These are phyloP conservation scores for Wickerhamomyces hampshirensis DNA, from an alignment of 805 yeast genomes.

Conservation along the genomic window DNA sequence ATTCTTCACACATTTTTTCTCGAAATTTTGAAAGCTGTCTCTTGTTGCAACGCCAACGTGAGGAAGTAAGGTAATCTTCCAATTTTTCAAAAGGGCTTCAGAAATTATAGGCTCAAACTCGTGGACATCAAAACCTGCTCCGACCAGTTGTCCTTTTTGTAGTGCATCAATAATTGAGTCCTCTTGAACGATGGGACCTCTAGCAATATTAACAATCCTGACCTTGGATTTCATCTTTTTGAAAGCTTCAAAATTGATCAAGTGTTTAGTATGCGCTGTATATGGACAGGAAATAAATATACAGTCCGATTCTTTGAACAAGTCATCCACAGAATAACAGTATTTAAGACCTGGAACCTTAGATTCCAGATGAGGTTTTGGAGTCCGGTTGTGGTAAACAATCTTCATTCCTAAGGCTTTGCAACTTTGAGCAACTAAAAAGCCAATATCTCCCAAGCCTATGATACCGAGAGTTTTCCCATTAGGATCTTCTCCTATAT, in stretches of 20 bases:
- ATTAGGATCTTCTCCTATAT: constrained; percentile 35
- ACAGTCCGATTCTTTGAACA: constrained; percentile 26
- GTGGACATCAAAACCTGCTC: constrained; percentile 40
- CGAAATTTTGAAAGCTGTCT: constrained; percentile 34
- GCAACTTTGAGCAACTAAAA: constrained; percentile 37
- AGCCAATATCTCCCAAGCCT: constrained; percentile 46
- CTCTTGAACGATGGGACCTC: constrained; percentile 38
- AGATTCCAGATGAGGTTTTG: constrained; percentile 27
- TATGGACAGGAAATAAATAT: constrained; percentile 36
- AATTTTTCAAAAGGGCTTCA: constrained; percentile 28
- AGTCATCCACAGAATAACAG: constrained; percentile 22
- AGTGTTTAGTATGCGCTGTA: constrained; percentile 33
- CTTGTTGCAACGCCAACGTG: constrained; percentile 34
- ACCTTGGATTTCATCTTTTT: constrained; percentile 25
- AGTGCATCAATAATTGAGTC: constrained; percentile 35
- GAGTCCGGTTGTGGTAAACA: constrained; percentile 35
- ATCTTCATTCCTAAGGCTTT: constrained; percentile 40
- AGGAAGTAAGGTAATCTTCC: constrained; percentile 33
- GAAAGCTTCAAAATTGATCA: constrained; percentile 30
- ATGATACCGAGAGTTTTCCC: constrained; percentile 41
- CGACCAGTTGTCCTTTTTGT: constrained; percentile 35
- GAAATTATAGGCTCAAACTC: constrained; percentile 37
- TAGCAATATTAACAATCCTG: constrained; percentile 32
- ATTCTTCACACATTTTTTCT: constrained; percentile 33
- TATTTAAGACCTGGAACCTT: constrained; percentile 33